Evolutionary conservation across 352 stramenopile species (phyloP).

Genomic region (Globisporangium alternatum): DNA sequence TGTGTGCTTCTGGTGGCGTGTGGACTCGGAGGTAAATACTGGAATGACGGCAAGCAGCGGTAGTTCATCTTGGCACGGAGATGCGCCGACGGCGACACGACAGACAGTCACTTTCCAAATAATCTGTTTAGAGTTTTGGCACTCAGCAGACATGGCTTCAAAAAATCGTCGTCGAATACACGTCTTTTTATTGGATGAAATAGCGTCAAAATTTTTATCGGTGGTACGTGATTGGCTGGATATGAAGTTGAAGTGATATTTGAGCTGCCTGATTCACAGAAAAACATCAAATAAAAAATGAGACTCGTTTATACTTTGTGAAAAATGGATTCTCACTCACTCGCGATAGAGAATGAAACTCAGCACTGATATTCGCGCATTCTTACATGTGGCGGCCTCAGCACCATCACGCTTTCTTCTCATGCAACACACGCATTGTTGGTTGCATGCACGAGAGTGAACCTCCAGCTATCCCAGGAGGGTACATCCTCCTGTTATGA

Average conservation of each 20-base stretch:
- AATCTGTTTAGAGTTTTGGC: too few species aligned
- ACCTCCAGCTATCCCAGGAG: too few species aligned
- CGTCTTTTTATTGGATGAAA: too few species aligned
- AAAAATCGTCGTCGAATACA: not conserved
- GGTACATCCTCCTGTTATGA: too few species aligned
- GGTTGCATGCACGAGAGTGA: too few species aligned
- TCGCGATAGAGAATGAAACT: too few species aligned
- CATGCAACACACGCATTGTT: too few species aligned
- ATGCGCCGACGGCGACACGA: not conserved
- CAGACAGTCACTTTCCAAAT: too few species aligned
- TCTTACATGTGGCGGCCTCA: too few species aligned
- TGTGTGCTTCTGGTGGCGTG: not conserved
- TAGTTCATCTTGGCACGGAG: not conserved
- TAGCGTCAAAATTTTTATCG: too few species aligned
- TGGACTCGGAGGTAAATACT: not conserved
- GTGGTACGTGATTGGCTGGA: not conserved
- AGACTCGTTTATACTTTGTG: not conserved
- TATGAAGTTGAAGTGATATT: not conserved
- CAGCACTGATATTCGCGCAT: too few species aligned
- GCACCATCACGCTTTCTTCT: too few species aligned
- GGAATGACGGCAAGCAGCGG: not conserved
- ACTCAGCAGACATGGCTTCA: not conserved
- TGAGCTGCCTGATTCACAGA: not conserved
- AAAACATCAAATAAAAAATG: not conserved
- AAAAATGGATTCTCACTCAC: not conserved